Percentiles rank a stretch among this genome's conserved stretches.
Conservation (phyloP, 2,329 filamentous ascomycete genomes). For the Cordyceps farinosa region DNA sequence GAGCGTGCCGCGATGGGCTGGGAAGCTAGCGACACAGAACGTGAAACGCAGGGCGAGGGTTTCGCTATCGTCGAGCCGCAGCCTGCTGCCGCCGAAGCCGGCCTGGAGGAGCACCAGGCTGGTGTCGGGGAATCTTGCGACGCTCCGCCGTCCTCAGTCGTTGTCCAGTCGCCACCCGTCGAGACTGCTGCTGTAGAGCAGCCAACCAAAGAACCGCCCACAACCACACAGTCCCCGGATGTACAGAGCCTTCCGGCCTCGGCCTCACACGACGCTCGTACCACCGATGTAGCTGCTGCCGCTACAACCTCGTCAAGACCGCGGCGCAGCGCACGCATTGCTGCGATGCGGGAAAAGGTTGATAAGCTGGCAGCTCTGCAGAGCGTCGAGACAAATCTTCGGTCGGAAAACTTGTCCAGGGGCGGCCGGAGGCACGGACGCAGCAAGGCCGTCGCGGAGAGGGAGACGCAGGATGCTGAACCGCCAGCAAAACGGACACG, state of each 20-base stretch:
- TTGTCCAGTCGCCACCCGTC: background rate
- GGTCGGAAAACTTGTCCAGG: background rate
- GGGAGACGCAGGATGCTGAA: background rate
- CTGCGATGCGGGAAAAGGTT: background rate
- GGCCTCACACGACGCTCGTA: background rate
- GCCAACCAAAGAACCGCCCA: background rate
- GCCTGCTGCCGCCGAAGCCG: background rate
- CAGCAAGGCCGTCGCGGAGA: background rate
- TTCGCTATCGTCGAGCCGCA: background rate
- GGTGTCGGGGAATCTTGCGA: background rate
- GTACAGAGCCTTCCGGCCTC: background rate
- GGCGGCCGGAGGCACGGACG: background rate
- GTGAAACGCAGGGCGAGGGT: background rate
- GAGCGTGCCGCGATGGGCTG: background rate
- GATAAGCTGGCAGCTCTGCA: background rate
- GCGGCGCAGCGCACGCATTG: constrained; percentile 7
- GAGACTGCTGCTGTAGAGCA: no score
- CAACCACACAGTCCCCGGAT: background rate
- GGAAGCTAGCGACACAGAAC: background rate
- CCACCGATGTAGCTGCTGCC: background rate
- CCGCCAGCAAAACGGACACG: background rate
- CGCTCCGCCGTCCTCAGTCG: background rate
- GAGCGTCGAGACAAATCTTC: background rate
- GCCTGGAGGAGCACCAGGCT: background rate
- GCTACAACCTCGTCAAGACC: background rate